Conservation (phyloP, 768 basidiomycete species). For the Megacollybia marginata region DNA sequence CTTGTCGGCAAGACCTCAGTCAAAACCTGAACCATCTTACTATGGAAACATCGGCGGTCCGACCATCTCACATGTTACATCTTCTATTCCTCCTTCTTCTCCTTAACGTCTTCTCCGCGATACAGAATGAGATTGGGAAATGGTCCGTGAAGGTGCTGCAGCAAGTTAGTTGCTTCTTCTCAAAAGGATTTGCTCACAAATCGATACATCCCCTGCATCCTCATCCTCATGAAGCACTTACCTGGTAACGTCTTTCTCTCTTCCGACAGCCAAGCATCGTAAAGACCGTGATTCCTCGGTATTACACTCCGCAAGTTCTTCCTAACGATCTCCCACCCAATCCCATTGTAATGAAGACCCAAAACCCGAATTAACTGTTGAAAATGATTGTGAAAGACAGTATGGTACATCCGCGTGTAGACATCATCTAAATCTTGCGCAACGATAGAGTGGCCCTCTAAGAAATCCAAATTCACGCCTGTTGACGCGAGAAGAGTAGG, state of each 20-base stretch:
- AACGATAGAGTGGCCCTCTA: constrained; percentile 42
- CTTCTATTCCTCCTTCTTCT: too few relatives aligned
- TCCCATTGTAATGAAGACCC: constrained; percentile 47
- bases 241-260: constrained; percentile 41
- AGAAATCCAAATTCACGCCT: constrained; percentile 39
- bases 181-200: constrained; percentile 30
- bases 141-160: constrained; percentile 44
- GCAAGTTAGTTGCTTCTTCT: background rate
- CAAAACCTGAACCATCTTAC: too few relatives aligned
- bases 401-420: constrained; percentile 51
- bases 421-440: constrained; percentile 46
- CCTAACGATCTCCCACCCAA: constrained; percentile 45
- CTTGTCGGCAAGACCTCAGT: too few relatives aligned
- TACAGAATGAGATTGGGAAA: constrained; percentile 44
- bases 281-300: constrained; percentile 38
- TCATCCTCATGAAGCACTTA: constrained; percentile 53
- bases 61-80: too few relatives aligned
- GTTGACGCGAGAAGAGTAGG: constrained; percentile 42
- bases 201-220: constrained; percentile 48
- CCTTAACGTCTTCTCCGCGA: too few relatives aligned
- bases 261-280: constrained; percentile 42
- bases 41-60: too few relatives aligned
- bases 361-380: constrained; percentile 54
- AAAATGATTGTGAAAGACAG: constrained; percentile 51
- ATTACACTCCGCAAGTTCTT: constrained; percentile 34